A percentile compares a stretch with the other conserved stretches of the same genome.
Evolutionary conservation across 768 basidiomycete genomes (phyloP).

Genomic region (Galerina marginata): DNA sequence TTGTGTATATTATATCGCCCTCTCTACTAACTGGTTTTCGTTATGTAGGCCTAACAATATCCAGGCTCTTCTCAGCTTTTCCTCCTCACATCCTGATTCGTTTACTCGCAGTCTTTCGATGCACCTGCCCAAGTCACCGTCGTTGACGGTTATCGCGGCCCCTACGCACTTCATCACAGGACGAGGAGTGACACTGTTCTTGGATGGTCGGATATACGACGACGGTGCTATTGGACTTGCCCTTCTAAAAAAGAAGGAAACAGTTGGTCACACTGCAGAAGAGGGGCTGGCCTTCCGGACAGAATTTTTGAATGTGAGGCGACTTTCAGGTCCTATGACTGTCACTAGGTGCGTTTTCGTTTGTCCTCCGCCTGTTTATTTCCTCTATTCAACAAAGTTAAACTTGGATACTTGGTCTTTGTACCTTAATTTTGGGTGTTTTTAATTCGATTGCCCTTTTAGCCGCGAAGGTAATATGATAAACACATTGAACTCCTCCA

Average conservation of each 20-base stretch:
- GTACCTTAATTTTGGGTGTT: background rate
- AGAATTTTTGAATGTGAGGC: slow-evolving; percentile 45
- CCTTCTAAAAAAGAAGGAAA: slow-evolving; percentile 26
- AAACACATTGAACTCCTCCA: slow-evolving; percentile 56
- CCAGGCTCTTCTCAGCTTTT: slow-evolving; percentile 35
- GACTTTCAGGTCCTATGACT: slow-evolving; percentile 50
- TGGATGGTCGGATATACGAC: slow-evolving; percentile 56
- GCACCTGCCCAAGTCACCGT: slow-evolving; percentile 34
- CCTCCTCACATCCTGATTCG: slow-evolving; percentile 25
- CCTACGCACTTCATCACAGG: slow-evolving; percentile 85
- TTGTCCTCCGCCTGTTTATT: background rate
- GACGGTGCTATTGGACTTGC: slow-evolving; percentile 77
- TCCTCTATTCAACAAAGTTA: too few species aligned
- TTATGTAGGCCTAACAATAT: slow-evolving; percentile 34
- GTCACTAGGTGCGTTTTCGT: slow-evolving; percentile 54
- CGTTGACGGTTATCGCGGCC: slow-evolving; percentile 73
- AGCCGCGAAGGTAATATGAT: slow-evolving; percentile 81
- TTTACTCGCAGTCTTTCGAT: slow-evolving; percentile 41
- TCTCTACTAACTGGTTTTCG: slow-evolving; percentile 6
- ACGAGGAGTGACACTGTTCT: slow-evolving; percentile 71
- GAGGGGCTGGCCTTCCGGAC: slow-evolving; percentile 19
- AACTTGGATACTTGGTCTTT: too few species aligned
- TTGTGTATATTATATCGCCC: slow-evolving; percentile 3
- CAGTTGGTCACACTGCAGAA: background rate
- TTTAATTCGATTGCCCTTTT: background rate